Percentiles rank a stretch among this genome's conserved stretches.
These are phyloP conservation scores for Raffaelea deltoideospora DNA, from an alignment of 2,329 filamentous ascomycete species.

Conservation along the genomic window DNA sequence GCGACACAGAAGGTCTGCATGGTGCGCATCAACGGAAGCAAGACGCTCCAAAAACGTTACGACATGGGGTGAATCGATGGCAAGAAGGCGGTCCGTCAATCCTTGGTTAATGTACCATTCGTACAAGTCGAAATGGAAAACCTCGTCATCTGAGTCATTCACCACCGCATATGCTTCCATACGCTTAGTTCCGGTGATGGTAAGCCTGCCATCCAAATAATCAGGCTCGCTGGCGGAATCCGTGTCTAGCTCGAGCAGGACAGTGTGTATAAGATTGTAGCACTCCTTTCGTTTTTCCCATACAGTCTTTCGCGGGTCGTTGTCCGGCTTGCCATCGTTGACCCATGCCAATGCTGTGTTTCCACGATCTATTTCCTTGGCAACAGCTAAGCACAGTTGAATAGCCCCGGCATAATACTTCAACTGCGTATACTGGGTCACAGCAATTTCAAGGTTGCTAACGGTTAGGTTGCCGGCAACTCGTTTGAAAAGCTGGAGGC, in stretches of 20 bases:
- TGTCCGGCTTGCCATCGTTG: constrained; percentile 60
- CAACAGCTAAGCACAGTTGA: constrained; percentile 69
- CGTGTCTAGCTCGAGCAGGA: constrained; percentile 62
- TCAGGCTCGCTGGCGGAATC: constrained; percentile 55
- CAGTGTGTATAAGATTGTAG: constrained; percentile 77
- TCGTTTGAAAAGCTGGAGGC: constrained; percentile 72
- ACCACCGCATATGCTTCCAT: constrained; percentile 85
- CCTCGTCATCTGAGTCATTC: constrained; percentile 73
- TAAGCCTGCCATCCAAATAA: constrained; percentile 62
- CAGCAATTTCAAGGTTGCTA: constrained; percentile 63
- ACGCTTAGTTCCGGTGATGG: constrained; percentile 61
- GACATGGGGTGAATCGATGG: constrained; percentile 72
- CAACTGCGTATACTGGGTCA: constrained; percentile 64
- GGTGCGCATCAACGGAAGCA: constrained; percentile 53
- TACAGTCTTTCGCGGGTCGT: constrained; percentile 52
- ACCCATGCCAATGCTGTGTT: constrained; percentile 78
- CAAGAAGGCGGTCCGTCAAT: constrained; percentile 72
- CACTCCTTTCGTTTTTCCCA: constrained; percentile 62
- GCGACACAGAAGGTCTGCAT: constrained; percentile 82
- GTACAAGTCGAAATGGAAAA: constrained; percentile 93
- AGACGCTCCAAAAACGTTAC: constrained; percentile 72
- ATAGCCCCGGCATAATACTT: constrained; percentile 92
- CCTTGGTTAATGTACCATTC: constrained; percentile 88
- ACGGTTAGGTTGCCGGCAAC: constrained; percentile 72
- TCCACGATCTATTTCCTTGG: constrained; percentile 70